Evolutionary conservation across 225 moss, liverwort and hornwort species (phyloP).

Genomic region (Lunularia cruciata): DNA sequence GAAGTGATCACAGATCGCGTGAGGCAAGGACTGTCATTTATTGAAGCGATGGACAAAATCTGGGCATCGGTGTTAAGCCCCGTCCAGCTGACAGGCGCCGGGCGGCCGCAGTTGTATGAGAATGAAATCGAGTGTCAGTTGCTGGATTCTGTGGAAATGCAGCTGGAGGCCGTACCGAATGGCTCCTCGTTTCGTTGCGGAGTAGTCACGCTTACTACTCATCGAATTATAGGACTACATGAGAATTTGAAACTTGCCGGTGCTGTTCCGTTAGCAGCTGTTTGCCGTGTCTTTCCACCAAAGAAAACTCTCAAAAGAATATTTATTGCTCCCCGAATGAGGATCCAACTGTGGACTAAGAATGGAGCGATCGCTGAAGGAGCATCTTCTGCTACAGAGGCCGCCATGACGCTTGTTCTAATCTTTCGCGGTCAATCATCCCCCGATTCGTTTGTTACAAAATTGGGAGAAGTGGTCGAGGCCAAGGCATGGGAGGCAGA

Average conservation of each 20-base stretch:
- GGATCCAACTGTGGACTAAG: constrained; percentile 80
- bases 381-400: constrained; percentile 38
- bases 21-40: no score
- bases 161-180: constrained; percentile 46
- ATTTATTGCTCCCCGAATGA: constrained; percentile 65
- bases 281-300: constrained; percentile 66
- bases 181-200: constrained; percentile 31
- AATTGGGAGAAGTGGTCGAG: constrained; percentile 64
- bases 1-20: no score
- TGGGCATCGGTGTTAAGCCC: constrained; percentile 35
- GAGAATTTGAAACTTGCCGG: constrained; percentile 61
- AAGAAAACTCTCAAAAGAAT: constrained; percentile 82
- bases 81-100: constrained; percentile 55
- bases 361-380: constrained; percentile 57
- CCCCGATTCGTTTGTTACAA: constrained; percentile 64
- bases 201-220: constrained; percentile 69
- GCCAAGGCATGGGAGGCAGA: constrained; percentile 84
- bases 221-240: constrained; percentile 77
- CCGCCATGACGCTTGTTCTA: constrained; percentile 52
- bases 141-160: constrained; percentile 68
- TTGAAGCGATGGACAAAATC: constrained; percentile 33
- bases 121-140: constrained; percentile 86
- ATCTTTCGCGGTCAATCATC: constrained; percentile 64
- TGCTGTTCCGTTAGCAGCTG: constrained; percentile 65
- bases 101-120: constrained; percentile 51